Percentiles rank a stretch among this genome's conserved stretches.
phyloP scores from a whole-genome alignment of 2,329 filamentous ascomycete species.

The Ustilaginoidea virens region DNA sequence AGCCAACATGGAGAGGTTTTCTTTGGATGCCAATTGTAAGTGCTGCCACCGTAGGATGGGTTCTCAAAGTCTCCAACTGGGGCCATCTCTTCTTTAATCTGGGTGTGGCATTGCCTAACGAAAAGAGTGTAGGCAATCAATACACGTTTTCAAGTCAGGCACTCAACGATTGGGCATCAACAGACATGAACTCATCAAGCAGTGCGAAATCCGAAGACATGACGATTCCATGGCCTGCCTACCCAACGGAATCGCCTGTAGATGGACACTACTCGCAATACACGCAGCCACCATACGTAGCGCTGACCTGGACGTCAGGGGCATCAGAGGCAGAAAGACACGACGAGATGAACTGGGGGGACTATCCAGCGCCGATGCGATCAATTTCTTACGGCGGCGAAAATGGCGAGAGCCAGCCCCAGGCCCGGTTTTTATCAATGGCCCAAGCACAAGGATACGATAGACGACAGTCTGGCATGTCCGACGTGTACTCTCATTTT shows the following conservation, averaged over 20 bases:
- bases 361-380: constrained; percentile 25
- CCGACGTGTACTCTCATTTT: constrained; percentile 28
- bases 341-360: constrained; percentile 29
- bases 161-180: constrained; percentile 27
- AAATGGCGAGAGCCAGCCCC: constrained; percentile 17
- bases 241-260: constrained; percentile 33
- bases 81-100: no score
- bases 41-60: not conserved
- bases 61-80: no score
- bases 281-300: constrained; percentile 22
- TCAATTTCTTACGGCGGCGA: constrained; percentile 35
- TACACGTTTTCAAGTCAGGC: constrained; percentile 25
- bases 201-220: constrained; percentile 27
- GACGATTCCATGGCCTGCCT: constrained; percentile 31
- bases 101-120: constrained; percentile 18
- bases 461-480: constrained; percentile 23
- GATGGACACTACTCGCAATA: constrained; percentile 35
- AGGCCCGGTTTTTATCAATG: constrained; percentile 24
- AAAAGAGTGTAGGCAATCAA: constrained; percentile 14
- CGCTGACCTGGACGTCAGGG: constrained; percentile 25
- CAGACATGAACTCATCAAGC: constrained; percentile 23
- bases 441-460: constrained; percentile 25
- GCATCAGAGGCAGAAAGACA: constrained; percentile 21
- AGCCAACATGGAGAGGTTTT: constrained; percentile 19
- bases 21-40: constrained; percentile 21